Conservation (phyloP, 73 alveolate species). For the Paramecium pentaurelia region DNA sequence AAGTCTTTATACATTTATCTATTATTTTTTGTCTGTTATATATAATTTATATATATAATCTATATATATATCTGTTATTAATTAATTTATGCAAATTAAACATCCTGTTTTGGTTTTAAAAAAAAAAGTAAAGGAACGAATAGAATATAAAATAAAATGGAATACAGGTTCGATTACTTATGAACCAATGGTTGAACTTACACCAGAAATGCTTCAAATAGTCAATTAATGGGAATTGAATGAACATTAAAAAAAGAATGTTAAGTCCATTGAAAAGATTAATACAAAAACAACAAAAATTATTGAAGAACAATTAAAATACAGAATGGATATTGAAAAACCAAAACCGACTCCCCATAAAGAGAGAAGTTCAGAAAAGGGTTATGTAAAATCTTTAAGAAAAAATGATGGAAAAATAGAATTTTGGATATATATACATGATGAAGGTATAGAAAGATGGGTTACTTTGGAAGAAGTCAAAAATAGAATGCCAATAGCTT, state of each 20-base stretch:
- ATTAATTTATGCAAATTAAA: not conserved
- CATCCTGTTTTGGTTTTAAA: not conserved
- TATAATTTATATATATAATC: not conserved
- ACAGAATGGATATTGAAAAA: not conserved
- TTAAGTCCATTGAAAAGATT: not conserved
- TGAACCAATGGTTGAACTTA: not conserved
- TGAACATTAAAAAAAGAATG: not conserved
- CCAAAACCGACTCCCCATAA: not conserved
- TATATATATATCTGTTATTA: not conserved
- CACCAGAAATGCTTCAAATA: not conserved
- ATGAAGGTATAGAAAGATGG: not conserved
- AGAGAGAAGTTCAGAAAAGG: not conserved
- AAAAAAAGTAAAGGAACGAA: not conserved
- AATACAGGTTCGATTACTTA: not conserved
- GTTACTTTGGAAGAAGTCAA: not conserved
- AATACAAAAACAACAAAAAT: not conserved
- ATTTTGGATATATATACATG: not conserved
- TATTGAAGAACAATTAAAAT: not conserved
- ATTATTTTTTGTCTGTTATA: conserved; percentile 4
- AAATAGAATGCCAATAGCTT: not conserved
- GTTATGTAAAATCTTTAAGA: not conserved
- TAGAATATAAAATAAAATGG: conserved; percentile 1
- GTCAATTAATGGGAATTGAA: not conserved
- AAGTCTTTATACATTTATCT: not conserved
- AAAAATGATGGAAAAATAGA: not conserved